These are phyloP conservation scores for Lachnellula willkommii DNA, from an alignment of 2,329 filamentous ascomycete species.

Conservation along the genomic window DNA sequence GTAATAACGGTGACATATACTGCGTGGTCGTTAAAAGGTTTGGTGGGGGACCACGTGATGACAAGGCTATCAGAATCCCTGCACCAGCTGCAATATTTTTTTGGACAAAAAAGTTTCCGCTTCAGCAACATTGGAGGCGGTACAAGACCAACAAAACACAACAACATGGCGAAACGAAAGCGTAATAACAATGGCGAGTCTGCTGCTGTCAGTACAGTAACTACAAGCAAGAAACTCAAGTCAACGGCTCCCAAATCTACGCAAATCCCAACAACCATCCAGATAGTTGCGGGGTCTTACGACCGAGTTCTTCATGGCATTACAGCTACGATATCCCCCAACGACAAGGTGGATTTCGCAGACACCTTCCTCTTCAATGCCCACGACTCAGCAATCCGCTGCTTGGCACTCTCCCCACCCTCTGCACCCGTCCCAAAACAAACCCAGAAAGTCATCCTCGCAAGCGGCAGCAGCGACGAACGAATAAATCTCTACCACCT, in stretches of 20 bases:
- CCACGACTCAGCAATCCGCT: constrained; percentile 83
- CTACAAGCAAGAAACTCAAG: constrained; percentile 27
- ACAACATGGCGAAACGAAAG: constrained; percentile 32
- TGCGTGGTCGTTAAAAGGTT: no score
- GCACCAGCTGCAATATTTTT: no score
- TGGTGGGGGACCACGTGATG: no score
- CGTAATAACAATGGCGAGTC: constrained; percentile 21
- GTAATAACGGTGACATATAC: no score
- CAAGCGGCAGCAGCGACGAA: constrained; percentile 88
- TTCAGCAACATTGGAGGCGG: no score
- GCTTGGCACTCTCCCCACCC: constrained; percentile 76
- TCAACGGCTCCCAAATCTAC: constrained; percentile 16
- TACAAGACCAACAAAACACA: not conserved
- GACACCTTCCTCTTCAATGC: constrained; percentile 96
- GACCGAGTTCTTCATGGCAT: constrained; percentile 89
- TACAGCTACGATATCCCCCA: constrained; percentile 59
- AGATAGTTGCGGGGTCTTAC: constrained; percentile 90
- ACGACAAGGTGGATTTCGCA: constrained; percentile 59
- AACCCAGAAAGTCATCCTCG: constrained; percentile 79
- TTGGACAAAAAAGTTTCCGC: no score
- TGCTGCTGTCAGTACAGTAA: constrained; percentile 3
- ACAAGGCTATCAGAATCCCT: no score
- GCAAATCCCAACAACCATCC: constrained; percentile 54
- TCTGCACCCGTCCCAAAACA: constrained; percentile 57
- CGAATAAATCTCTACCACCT: constrained; percentile 92